phyloP scores from a whole-genome alignment of 257 asterid species.

The Voacanga thouarsii region DNA sequence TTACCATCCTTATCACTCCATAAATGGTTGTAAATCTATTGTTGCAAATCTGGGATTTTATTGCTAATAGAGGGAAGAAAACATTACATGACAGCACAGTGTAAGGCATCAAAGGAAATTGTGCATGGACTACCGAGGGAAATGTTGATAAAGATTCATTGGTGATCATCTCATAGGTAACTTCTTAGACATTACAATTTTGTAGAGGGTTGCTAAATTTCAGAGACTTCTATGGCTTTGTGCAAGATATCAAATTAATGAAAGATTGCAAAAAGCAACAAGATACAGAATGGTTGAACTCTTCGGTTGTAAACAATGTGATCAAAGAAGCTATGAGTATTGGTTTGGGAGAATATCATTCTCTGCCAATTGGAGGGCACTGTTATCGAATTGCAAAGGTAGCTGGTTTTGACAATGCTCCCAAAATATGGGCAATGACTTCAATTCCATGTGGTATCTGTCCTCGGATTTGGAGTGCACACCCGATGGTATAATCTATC shows the following conservation, averaged over 20 bases:
- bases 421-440: slow-evolving; percentile 44
- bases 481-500: slow-evolving; percentile 63
- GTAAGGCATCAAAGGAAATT: slow-evolving; percentile 58
- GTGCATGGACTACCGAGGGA: slow-evolving; percentile 54
- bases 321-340: slow-evolving; percentile 69
- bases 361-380: slow-evolving; percentile 40
- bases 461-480: slow-evolving; percentile 48
- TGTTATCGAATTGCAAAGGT: slow-evolving; percentile 46
- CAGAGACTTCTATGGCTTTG: slow-evolving; percentile 34
- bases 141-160: slow-evolving; percentile 46
- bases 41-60: too few relatives aligned
- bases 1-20: too few relatives aligned
- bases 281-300: slow-evolving; percentile 37
- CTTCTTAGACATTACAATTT: slow-evolving; percentile 22
- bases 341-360: slow-evolving; percentile 53
- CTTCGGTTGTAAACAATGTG: slow-evolving; percentile 51
- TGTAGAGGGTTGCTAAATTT: slow-evolving; percentile 36
- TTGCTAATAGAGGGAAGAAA: slow-evolving; percentile 22
- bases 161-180: slow-evolving; percentile 10
- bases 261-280: slow-evolving; percentile 32
- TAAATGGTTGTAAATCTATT: too few relatives aligned
- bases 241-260: slow-evolving; percentile 17
- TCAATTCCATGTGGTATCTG: slow-evolving; percentile 73
- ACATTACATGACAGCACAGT: slow-evolving; percentile 53
- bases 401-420: slow-evolving; percentile 24